These are phyloP conservation scores for Beauveria sp. DNA, from an alignment of 2,329 filamentous ascomycete species.

Conservation along the genomic window DNA sequence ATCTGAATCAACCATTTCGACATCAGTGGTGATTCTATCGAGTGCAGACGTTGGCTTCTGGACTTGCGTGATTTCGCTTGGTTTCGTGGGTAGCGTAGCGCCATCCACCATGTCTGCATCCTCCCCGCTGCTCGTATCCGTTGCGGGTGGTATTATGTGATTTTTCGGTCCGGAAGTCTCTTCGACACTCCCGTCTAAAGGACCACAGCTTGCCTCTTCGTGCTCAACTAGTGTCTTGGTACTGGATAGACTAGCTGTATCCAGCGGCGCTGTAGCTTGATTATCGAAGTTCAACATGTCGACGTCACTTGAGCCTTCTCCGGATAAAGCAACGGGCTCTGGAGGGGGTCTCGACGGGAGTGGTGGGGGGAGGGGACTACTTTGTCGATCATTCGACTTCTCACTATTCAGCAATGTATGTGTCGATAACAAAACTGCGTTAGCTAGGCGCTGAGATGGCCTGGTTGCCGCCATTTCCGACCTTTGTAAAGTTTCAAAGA, in stretches of 20 bases:
- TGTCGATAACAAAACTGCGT: slow-evolving; percentile 62
- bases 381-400: slow-evolving; percentile 18
- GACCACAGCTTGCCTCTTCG: slow-evolving; percentile 28
- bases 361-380: slow-evolving; percentile 33
- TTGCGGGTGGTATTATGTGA: slow-evolving; percentile 15
- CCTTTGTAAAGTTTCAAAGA: slow-evolving; percentile 65
- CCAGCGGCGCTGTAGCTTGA: slow-evolving; percentile 22
- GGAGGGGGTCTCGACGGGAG: slow-evolving; percentile 42
- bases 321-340: slow-evolving; percentile 23
- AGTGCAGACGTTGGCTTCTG: not conserved
- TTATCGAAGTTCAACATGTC: slow-evolving; percentile 28
- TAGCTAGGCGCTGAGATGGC: slow-evolving; percentile 70
- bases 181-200: slow-evolving; percentile 28
- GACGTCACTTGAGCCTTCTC: slow-evolving; percentile 20
- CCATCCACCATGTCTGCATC: slow-evolving; percentile 18
- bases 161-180: slow-evolving; percentile 11
- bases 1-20: slow-evolving; percentile 24
- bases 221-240: slow-evolving; percentile 45
- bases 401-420: slow-evolving; percentile 29
- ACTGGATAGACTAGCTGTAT: slow-evolving; percentile 40
- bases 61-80: slow-evolving; percentile 1
- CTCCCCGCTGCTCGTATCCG: slow-evolving; percentile 1
- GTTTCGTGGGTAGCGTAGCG: not conserved
- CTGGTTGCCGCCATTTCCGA: slow-evolving; percentile 55
- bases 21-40: slow-evolving; percentile 15